Evolutionary conservation across 345 rosid species (phyloP).

Genomic region (Litchi chinensis): DNA sequence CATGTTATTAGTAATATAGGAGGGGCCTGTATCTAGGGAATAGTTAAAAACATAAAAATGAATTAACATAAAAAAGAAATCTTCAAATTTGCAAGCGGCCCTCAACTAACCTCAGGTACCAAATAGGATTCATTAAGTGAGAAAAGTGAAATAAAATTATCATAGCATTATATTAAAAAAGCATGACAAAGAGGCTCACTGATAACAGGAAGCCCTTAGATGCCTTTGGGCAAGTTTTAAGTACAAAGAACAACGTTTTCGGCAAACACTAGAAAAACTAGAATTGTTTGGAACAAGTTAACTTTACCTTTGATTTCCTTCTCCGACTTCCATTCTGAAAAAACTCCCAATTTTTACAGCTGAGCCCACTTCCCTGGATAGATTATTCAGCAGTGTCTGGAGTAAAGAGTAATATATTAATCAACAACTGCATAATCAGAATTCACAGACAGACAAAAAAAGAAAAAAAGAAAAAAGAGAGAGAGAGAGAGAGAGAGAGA

Average conservation of each 20-base stretch:
- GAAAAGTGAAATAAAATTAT: neutral
- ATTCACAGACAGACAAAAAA: neutral
- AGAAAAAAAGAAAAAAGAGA: neutral
- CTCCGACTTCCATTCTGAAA: constrained; percentile 96
- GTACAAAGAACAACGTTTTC: neutral
- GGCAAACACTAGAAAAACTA: constrained; percentile 5
- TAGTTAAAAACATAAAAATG: neutral
- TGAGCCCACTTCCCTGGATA: constrained; percentile 82
- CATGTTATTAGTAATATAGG: neutral
- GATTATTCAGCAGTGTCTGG: constrained; percentile 65
- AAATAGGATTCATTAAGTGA: neutral
- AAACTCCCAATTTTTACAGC: constrained; percentile 75
- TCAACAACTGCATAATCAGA: neutral
- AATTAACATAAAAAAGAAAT: too few species aligned
- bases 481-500: too few species aligned
- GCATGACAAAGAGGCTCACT: too few species aligned
- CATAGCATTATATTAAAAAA: neutral
- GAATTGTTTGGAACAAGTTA: neutral
- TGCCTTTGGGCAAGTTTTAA: neutral
- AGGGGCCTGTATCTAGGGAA: neutral
- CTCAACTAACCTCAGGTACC: neutral
- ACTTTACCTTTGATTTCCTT: constrained; percentile 85
- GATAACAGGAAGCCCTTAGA: too few species aligned
- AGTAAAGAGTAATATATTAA: constrained; percentile 6
- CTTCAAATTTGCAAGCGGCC: neutral